Evolutionary conservation across 139 green algal genomes (phyloP).

Genomic region (Picochlorum sp.): DNA sequence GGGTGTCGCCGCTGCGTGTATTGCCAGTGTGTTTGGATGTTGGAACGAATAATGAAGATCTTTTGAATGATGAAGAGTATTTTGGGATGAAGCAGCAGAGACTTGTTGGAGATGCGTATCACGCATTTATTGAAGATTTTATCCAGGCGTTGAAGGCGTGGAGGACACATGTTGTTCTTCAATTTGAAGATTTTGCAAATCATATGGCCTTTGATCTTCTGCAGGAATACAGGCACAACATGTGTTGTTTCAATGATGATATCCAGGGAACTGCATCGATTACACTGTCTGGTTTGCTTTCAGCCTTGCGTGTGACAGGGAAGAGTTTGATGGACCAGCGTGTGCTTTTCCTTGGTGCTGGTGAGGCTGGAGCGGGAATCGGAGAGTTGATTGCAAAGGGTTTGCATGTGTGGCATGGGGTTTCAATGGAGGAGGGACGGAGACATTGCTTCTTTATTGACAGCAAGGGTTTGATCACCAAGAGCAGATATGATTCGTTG

Average conservation of each 20-base stretch:
- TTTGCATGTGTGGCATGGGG: conserved; percentile 34
- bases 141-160: conserved; percentile 39
- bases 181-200: conserved; percentile 90
- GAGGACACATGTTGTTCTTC: conserved; percentile 56
- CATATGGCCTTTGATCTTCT: conserved; percentile 74
- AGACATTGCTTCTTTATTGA: conserved; percentile 65
- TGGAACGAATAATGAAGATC: conserved; percentile 74
- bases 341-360: conserved; percentile 67
- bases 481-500: conserved; percentile 28
- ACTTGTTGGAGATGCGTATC: conserved; percentile 32
- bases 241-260: conserved; percentile 86
- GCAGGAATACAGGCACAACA: conserved; percentile 32
- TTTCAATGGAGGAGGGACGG: conserved; percentile 37
- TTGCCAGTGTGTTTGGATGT: conserved; percentile 82
- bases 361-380: conserved; percentile 67
- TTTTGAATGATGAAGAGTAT: conserved; percentile 70
- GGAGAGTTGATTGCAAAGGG: conserved; percentile 57
- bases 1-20: conserved; percentile 37
- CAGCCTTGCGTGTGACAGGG: conserved; percentile 44
- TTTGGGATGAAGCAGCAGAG: conserved; percentile 40
- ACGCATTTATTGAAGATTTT: conserved; percentile 55
- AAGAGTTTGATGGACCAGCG: conserved; percentile 39
- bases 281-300: conserved; percentile 64
- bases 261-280: conserved; percentile 76
- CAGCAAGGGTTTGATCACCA: conserved; percentile 63